These are phyloP conservation scores for Crithidia mellificae DNA, from an alignment of 208 protist genomes.

Conservation along the genomic window DNA sequence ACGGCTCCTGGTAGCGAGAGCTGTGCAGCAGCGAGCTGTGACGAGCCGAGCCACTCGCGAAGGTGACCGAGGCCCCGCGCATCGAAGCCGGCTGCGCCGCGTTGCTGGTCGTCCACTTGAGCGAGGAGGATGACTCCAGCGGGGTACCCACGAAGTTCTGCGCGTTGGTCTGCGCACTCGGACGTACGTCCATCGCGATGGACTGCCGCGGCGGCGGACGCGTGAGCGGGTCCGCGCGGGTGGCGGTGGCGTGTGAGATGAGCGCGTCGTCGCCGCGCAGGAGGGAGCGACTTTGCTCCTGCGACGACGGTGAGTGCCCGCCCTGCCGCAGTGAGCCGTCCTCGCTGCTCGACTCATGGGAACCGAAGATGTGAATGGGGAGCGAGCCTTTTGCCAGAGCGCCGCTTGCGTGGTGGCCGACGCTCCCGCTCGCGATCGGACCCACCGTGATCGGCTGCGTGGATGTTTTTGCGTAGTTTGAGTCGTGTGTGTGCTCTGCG, in stretches of 20 bases:
- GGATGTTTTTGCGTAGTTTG: neutral
- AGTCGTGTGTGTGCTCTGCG: too few relatives aligned
- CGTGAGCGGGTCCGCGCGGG: neutral
- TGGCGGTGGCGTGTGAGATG: conserved; percentile 1
- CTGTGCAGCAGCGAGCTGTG: conserved; percentile 18
- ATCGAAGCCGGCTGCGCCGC: conserved; percentile 26
- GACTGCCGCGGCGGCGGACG: conserved; percentile 9
- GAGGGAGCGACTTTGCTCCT: conserved; percentile 24
- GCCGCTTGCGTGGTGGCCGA: neutral
- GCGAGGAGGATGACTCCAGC: conserved; percentile 3
- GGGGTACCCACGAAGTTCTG: conserved; percentile 2
- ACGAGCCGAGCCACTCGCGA: conserved; percentile 26
- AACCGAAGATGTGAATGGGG: conserved; percentile 25
- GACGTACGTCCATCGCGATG: conserved; percentile 2
- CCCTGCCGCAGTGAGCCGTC: conserved; percentile 24
- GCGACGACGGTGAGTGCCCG: conserved; percentile 27
- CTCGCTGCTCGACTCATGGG: conserved; percentile 20
- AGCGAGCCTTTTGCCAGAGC: neutral
- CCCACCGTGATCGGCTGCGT: neutral
- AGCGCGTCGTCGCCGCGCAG: conserved; percentile 9
- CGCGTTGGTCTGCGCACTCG: neutral
- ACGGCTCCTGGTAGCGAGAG: conserved; percentile 11
- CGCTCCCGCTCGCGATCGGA: neutral
- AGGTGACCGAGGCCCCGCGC: conserved; percentile 25
- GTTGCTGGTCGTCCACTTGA: conserved; percentile 20